Percentiles rank a stretch among this genome's conserved stretches.
phyloP scores from a whole-genome alignment of 768 basidiomycete genomes.

The Mycena capillaripes region DNA sequence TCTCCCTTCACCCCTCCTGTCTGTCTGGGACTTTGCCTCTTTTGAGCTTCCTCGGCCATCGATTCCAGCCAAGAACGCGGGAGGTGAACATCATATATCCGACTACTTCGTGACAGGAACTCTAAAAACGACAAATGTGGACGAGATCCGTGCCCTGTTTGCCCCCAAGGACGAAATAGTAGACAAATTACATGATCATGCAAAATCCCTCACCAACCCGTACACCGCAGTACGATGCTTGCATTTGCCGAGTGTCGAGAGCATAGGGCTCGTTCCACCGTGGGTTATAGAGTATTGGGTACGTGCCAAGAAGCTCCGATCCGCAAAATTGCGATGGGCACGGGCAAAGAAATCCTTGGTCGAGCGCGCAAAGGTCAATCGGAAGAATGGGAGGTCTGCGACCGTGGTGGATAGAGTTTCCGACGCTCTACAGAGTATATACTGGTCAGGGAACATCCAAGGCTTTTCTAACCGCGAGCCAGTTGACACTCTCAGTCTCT shows the following conservation, averaged over 20 bases:
- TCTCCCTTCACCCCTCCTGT: background rate
- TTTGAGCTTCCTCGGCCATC: background rate
- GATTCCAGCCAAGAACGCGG: background rate
- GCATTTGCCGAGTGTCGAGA: background rate
- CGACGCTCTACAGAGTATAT: background rate
- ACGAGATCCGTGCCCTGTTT: background rate
- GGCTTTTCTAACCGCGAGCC: background rate
- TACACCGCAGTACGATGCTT: background rate
- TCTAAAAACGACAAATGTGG: background rate
- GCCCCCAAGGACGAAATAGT: background rate
- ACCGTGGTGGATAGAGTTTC: background rate
- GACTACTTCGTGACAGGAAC: background rate
- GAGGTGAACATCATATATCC: too few relatives aligned
- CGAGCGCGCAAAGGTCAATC: background rate
- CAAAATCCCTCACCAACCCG: background rate
- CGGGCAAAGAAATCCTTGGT: background rate
- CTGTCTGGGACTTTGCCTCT: conserved; percentile 4
- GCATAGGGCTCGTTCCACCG: background rate
- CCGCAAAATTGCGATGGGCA: background rate
- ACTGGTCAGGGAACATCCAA: background rate
- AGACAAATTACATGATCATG: background rate
- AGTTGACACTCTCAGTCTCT: background rate
- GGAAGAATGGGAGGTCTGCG: background rate
- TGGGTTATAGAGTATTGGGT: background rate
- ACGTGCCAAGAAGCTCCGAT: background rate